These are phyloP conservation scores for Cornus florida DNA, from an alignment of 148 eudicot species.

Conservation along the genomic window DNA sequence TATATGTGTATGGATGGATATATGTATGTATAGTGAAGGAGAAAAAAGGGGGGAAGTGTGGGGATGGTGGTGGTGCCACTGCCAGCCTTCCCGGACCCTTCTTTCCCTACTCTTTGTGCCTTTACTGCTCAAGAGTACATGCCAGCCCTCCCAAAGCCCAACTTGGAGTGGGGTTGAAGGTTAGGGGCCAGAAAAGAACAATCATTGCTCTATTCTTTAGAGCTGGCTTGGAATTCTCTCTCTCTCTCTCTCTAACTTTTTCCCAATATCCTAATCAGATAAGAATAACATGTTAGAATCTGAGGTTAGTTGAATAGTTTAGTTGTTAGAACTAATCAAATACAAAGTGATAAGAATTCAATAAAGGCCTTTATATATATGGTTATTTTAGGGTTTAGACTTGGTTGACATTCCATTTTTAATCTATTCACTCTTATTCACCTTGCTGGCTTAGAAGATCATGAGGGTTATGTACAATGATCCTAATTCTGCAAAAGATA, in stretches of 20 bases:
- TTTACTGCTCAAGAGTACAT: slow-evolving; percentile 11
- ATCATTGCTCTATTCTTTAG: slow-evolving; percentile 19
- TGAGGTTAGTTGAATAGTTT: slow-evolving; percentile 10
- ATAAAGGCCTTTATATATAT: background rate
- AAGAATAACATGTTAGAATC: slow-evolving; percentile 10
- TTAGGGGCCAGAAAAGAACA: slow-evolving; percentile 14
- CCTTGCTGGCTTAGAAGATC: background rate
- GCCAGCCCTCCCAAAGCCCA: background rate
- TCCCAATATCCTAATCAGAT: background rate
- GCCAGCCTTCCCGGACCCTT: slow-evolving; percentile 7
- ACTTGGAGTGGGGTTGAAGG: slow-evolving; percentile 22
- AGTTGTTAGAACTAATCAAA: slow-evolving; percentile 19
- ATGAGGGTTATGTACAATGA: background rate
- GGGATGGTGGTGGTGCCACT: slow-evolving; percentile 10
- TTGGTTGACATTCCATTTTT: slow-evolving; percentile 9
- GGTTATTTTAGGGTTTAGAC: background rate
- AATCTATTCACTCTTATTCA: background rate
- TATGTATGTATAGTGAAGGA: background rate
- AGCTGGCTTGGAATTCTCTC: slow-evolving; percentile 15
- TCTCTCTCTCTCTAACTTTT: background rate
- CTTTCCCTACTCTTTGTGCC: background rate
- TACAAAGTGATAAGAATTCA: background rate
- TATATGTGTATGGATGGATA: background rate
- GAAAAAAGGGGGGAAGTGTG: background rate
- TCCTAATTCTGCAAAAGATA: background rate